A percentile compares a stretch with the other conserved stretches of the same genome.
Evolutionary conservation across 345 rosid species (phyloP).

Genomic region (Brassica juncea): DNA sequence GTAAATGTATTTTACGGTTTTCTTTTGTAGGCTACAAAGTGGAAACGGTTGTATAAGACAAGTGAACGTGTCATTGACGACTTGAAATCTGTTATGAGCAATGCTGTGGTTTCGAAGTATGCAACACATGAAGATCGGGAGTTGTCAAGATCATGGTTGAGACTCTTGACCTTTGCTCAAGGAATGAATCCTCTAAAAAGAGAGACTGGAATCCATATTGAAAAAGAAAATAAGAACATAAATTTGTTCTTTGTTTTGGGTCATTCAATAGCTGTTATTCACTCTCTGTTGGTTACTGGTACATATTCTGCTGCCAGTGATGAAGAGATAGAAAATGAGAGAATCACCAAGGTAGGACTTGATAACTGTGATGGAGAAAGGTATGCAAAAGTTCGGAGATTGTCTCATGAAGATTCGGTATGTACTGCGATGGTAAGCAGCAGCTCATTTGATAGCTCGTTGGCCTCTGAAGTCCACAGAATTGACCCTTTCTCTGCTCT

Average conservation of each 20-base stretch:
- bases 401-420: conserved; percentile 73
- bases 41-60: conserved; percentile 62
- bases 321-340: conserved; percentile 47
- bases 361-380: conserved; percentile 50
- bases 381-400: conserved; percentile 83
- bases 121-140: conserved; percentile 59
- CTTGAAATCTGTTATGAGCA: conserved; percentile 83
- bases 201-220: conserved; percentile 75
- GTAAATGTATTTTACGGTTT: conserved; percentile 24
- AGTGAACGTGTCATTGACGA: conserved; percentile 75
- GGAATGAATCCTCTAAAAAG: conserved; percentile 85
- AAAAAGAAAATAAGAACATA: conserved; percentile 66
- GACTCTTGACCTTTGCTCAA: conserved; percentile 77
- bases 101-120: conserved; percentile 65
- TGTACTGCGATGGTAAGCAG: conserved; percentile 56
- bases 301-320: conserved; percentile 55
- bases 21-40: conserved; percentile 61
- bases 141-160: conserved; percentile 75
- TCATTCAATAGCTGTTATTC: conserved; percentile 62
- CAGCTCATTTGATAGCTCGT: conserved; percentile 44
- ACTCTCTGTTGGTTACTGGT: conserved; percentile 76
- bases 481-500: conserved; percentile 34
- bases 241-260: conserved; percentile 64
- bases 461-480: conserved; percentile 44
- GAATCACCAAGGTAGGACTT: conserved; percentile 37